These are phyloP conservation scores for Pinus taeda DNA, from an alignment of 75 land plant species.

Conservation along the genomic window DNA sequence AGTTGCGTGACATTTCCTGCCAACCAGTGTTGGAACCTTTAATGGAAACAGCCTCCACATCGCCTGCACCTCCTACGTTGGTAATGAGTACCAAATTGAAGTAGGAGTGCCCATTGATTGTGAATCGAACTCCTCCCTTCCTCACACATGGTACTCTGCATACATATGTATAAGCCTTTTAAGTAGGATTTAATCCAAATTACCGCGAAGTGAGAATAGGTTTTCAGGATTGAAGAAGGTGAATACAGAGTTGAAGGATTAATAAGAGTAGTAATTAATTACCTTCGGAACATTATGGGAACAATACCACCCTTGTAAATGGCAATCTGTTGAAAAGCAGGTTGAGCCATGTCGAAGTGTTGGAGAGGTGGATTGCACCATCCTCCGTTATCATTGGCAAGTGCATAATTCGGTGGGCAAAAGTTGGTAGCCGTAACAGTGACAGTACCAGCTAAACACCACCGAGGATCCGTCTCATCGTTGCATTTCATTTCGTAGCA, in stretches of 20 bases:
- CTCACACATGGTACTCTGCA: conserved; percentile 20
- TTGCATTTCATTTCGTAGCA: conserved; percentile 15
- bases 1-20: conserved; percentile 22
- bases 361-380: conserved; percentile 20
- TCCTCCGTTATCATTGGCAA: neutral
- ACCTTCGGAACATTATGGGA: neutral
- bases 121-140: conserved; percentile 22
- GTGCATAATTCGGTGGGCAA: conserved; percentile 17
- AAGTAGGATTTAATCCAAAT: no score
- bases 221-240: no score
- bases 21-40: conserved; percentile 24
- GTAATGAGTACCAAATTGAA: conserved; percentile 30
- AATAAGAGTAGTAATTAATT: no score
- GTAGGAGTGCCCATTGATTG: conserved; percentile 25
- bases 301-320: conserved; percentile 7
- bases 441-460: neutral
- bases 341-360: conserved; percentile 18
- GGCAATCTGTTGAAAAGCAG: conserved; percentile 12
- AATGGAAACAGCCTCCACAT: conserved; percentile 6
- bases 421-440: conserved; percentile 18
- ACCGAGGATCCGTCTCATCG: neutral
- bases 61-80: conserved; percentile 32
- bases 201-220: no score
- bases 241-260: no score
- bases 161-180: no score